These are phyloP conservation scores for Hibiscus syriacus DNA, from an alignment of 345 rosid species.

Conservation along the genomic window DNA sequence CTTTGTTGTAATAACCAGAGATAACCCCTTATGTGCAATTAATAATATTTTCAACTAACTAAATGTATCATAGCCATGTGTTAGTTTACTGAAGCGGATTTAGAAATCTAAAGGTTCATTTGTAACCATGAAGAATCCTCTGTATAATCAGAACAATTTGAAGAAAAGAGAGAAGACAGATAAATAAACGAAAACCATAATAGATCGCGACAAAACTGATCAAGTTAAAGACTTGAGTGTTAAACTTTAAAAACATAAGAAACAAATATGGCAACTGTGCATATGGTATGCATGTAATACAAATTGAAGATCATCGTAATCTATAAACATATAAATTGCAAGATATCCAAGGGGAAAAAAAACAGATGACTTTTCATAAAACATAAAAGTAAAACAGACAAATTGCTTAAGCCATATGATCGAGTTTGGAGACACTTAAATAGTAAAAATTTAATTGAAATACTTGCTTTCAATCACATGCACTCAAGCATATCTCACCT, in stretches of 20 bases:
- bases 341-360: neutral
- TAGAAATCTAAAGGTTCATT: neutral
- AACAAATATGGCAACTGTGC: neutral
- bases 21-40: neutral
- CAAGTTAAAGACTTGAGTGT: neutral
- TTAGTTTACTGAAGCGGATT: neutral
- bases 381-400: neutral
- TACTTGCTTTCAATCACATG: neutral
- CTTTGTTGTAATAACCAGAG: neutral
- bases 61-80: neutral
- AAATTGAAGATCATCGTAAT: neutral
- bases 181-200: neutral
- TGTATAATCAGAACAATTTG: neutral
- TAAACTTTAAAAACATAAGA: neutral
- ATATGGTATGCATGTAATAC: neutral
- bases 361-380: neutral
- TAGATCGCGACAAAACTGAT: neutral
- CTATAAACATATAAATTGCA: neutral
- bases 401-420: neutral
- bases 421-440: neutral
- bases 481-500: slow-evolving; percentile 33
- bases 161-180: neutral
- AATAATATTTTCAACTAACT: neutral
- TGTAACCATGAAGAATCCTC: neutral
- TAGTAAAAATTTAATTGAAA: neutral